phyloP scores from a whole-genome alignment of 192 early-diverging fungal species.

The Coemansia biformis region DNA sequence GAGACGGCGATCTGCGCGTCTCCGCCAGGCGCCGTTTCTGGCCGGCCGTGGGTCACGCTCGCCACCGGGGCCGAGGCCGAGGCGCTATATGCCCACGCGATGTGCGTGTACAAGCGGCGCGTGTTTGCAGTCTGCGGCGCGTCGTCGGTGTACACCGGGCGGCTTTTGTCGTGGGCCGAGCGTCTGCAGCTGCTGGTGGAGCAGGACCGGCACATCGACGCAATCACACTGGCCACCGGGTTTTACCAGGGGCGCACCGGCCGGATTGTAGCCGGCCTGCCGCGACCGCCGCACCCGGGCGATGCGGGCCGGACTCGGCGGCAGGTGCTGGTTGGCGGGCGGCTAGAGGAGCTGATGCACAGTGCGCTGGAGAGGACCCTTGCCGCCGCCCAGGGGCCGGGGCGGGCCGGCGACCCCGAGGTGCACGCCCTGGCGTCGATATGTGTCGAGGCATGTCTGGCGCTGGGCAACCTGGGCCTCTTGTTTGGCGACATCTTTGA shows the following conservation, averaged over 20 bases:
- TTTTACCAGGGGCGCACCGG: constrained; percentile 39
- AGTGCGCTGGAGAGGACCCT: constrained; percentile 12
- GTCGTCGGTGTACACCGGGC: constrained; percentile 31
- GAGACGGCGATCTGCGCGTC: constrained; percentile 32
- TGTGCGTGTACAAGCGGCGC: constrained; percentile 31
- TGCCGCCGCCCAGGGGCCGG: not conserved
- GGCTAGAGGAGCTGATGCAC: constrained; percentile 32
- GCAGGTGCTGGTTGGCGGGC: constrained; percentile 23
- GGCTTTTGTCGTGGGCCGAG: constrained; percentile 43
- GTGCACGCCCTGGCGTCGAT: constrained; percentile 23
- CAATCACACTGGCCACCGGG: constrained; percentile 41
- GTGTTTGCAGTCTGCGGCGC: constrained; percentile 35
- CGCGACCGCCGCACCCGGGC: constrained; percentile 9
- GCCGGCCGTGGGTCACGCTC: constrained; percentile 43
- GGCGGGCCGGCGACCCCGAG: constrained; percentile 8
- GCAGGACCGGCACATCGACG: constrained; percentile 22
- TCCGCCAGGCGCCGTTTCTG: constrained; percentile 32
- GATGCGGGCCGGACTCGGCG: constrained; percentile 13
- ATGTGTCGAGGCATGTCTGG: constrained; percentile 37
- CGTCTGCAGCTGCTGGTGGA: constrained; percentile 35
- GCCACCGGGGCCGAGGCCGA: constrained; percentile 47
- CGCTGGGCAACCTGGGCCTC: constrained; percentile 10
- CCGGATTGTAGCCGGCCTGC: constrained; percentile 43
- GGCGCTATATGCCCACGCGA: constrained; percentile 35
- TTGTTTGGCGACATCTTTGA: constrained; percentile 47